Evolutionary conservation across 768 basidiomycete species (phyloP), one percentile per base, ranked within the genome.

Genomic region (Suillus placidus): DNA sequence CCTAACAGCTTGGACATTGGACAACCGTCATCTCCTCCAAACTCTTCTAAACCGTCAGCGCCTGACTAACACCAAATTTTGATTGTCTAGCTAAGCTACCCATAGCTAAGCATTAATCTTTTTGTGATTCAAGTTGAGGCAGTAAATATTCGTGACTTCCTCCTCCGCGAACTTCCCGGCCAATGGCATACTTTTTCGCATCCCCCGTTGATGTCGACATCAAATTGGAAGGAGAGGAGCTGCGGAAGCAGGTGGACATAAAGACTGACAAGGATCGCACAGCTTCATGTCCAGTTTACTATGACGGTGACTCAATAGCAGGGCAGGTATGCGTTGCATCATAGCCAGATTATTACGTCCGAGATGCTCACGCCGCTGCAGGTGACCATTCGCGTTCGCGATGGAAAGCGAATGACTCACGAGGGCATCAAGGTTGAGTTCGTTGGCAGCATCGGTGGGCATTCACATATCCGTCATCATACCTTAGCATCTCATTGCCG

Each of bases 401-500:
- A 99, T 74, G 97, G 97, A 26, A 98, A 97, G 87, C 94, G 91
- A 77, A 82, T 97, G 67, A 84, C 90, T 23, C 97, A 99, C 73
- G 96, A 99, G 40, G 97, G 97, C 3, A 95, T 99, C 76, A 95
- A 98, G 78, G 93, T 99, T 52, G 96, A 99, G 79, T 96, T 99
- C 73, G 91, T 95, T 34, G 95, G 97, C 37, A 94, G 90, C 72
- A 99, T 98, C 73, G 97, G 97, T 91, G 68, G 10, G 58, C 49
- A 90, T 78, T 43, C 3, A 7, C 40, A 57, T 61, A 61, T 58
- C n/a, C 13, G 40, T 30, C 6, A 20, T 42, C 14, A 35, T 42
- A 18, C 62, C 20, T 32, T 7, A 42, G 1, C 38, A 35, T 51
- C 32, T 62, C 35, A 61, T 40, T 67, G 51, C 16, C n/a, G 34